These are phyloP conservation scores for Cordyceps pruinosa DNA, from an alignment of 2,329 filamentous ascomycete genomes.

Conservation along the genomic window DNA sequence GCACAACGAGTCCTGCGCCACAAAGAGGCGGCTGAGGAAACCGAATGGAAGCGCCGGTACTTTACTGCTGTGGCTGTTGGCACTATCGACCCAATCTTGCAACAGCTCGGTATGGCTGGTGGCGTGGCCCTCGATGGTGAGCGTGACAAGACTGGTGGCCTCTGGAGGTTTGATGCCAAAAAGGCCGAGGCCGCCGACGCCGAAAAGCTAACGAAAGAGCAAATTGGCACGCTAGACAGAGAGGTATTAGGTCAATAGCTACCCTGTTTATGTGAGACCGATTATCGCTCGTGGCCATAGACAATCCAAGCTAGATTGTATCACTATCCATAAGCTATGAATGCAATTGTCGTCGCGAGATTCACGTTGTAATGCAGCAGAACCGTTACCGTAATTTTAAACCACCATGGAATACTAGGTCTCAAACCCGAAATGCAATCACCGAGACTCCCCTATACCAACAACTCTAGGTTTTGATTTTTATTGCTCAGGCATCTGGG, in stretches of 20 bases:
- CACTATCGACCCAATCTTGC: conserved; percentile 36
- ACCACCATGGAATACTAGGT: neutral
- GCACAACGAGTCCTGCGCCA: conserved; percentile 69
- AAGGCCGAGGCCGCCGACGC: conserved; percentile 34
- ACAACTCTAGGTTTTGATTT: neutral
- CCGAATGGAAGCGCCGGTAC: conserved; percentile 76
- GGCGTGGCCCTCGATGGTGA: conserved; percentile 47
- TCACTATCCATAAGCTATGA: neutral
- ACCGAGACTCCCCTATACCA: conserved; percentile 3
- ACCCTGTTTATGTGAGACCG: neutral
- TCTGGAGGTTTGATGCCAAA: conserved; percentile 51
- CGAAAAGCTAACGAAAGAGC: conserved; percentile 32
- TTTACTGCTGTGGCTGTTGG: conserved; percentile 52
- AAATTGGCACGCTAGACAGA: conserved; percentile 37
- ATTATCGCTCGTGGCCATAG: neutral
- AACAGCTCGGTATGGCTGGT: conserved; percentile 36
- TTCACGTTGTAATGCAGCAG: neutral
- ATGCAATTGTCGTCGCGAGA: neutral
- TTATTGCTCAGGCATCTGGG: neutral
- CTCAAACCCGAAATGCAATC: neutral
- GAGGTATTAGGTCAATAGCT: conserved; percentile 35
- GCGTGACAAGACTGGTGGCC: conserved; percentile 52
- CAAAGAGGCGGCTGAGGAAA: conserved; percentile 66
- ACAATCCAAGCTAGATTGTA: conserved; percentile 1
- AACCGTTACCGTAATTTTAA: neutral